Conservation (phyloP, 352 stramenopile genomes). For the Hyaloperonospora arabidopsidis region DNA sequence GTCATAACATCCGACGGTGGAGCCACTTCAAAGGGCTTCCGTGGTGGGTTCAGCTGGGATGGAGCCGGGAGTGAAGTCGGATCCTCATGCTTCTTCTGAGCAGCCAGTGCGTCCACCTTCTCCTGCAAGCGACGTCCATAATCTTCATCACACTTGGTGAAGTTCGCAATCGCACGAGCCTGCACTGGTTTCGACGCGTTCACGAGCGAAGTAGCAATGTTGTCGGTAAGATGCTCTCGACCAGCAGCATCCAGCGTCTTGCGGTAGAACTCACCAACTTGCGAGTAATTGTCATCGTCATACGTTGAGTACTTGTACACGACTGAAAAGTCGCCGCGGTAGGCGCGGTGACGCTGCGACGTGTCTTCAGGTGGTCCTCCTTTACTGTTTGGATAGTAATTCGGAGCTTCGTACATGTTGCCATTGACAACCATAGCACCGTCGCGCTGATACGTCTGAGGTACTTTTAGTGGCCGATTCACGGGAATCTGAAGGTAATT, state of each 20-base stretch:
- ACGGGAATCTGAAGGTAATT: slow-evolving; percentile 89
- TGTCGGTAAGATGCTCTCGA: slow-evolving; percentile 54
- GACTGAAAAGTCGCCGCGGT: slow-evolving; percentile 24
- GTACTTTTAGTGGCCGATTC: slow-evolving; percentile 66
- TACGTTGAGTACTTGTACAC: slow-evolving; percentile 45
- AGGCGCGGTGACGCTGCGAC: slow-evolving; percentile 17
- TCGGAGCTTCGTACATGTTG: slow-evolving; percentile 54
- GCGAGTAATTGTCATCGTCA: slow-evolving; percentile 72
- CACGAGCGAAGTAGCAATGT: slow-evolving; percentile 62
- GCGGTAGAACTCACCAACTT: slow-evolving; percentile 59
- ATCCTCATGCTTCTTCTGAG: slow-evolving; percentile 15
- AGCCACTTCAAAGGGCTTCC: slow-evolving; percentile 46
- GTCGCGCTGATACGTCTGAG: slow-evolving; percentile 68
- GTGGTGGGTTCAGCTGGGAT: slow-evolving; percentile 50
- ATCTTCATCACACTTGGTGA: slow-evolving; percentile 73
- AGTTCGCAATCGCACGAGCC: slow-evolving; percentile 70
- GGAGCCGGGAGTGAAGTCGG: slow-evolving; percentile 17
- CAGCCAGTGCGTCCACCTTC: slow-evolving; percentile 49
- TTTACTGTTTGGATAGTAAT: slow-evolving; percentile 76
- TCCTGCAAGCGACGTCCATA: slow-evolving; percentile 76
- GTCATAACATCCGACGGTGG: slow-evolving; percentile 41
- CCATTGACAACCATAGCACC: slow-evolving; percentile 50
- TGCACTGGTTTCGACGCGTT: slow-evolving; percentile 34
- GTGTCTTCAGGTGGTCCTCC: slow-evolving; percentile 32
- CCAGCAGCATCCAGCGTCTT: slow-evolving; percentile 51